Base-by-base conservation (phyloP, 2,329 filamentous ascomycete genomes). In the Leptographium galeiforme region DNA sequence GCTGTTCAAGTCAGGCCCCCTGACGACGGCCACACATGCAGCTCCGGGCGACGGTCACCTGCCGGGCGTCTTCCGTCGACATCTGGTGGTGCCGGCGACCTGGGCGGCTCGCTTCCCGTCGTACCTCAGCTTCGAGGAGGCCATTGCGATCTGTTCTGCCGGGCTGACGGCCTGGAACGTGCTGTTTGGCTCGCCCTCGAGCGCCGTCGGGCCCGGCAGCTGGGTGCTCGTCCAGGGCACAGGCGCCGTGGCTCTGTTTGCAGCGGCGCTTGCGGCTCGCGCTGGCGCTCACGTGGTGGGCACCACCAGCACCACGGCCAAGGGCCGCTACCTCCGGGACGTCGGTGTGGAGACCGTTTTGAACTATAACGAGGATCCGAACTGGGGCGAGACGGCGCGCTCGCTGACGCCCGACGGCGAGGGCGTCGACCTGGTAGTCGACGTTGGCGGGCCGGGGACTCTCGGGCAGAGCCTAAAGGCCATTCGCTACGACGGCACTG, bases 221-320 rank as follows among this genome's bases (percentile, higher is more conserved):
- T 72, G 65, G 60, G 81, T 87, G 4, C 71, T 87, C 38, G 81
- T 81, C 1, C 81, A 86, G 65, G 84, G 83, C n/a, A 86, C 82
- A 0, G 83, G 84, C 19, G 83, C 83, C 55, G 83, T 87, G 8
- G 78, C 74, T 57, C 72, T 85, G 56, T 84, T 84, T 55, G 82
- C 75, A 4, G 64, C 85, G n/a, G 82, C 77, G 64, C 65, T 71
- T 49, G 69, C 68, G 41, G 60, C 64, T 54, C 75, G 76, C 0
- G 71, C 71, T 0, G 78, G 77, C 33, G 78, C 77, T 0, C 70
- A 63, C 8, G 76, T 82, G 50, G 78, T 82, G 53, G 74, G 78
- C 0, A 81, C 78, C 0, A 81, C 77, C 0, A 77, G 73, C 1
- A 74, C 72, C 0, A 60, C 64, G 0, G 65, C 66, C 2, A 82